Conservation (phyloP, 805 yeast genomes). For the Candida montana region DNA sequence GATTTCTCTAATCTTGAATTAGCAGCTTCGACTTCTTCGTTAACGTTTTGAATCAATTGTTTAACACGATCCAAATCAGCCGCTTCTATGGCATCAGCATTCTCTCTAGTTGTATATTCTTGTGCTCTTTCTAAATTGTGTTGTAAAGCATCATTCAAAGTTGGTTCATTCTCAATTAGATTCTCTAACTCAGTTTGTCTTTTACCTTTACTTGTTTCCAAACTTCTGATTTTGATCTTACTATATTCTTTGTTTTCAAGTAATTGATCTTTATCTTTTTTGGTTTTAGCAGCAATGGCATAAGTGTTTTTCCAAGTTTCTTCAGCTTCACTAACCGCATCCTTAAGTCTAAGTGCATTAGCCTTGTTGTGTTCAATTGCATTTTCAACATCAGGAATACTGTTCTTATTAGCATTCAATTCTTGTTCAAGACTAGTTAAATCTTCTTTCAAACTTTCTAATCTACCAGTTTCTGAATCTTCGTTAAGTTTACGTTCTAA, state of each 20-base stretch:
- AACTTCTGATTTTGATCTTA: conserved; percentile 13
- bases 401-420: conserved; percentile 11
- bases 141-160: conserved; percentile 13
- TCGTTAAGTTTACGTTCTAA: conserved; percentile 38
- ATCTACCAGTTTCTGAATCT: conserved; percentile 38
- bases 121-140: conserved; percentile 27
- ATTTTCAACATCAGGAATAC: conserved; percentile 22
- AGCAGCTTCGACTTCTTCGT: conserved; percentile 42
- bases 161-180: conserved; percentile 15
- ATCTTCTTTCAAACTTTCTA: conserved; percentile 25
- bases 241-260: conserved; percentile 13
- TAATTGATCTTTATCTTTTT: conserved; percentile 3
- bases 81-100: conserved; percentile 34
- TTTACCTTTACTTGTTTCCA: conserved; percentile 12
- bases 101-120: conserved; percentile 43
- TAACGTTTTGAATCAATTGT: conserved; percentile 41
- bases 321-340: conserved; percentile 17
- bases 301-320: conserved; percentile 22
- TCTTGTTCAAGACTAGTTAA: not conserved
- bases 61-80: conserved; percentile 45
- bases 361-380: conserved; percentile 20
- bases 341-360: conserved; percentile 17
- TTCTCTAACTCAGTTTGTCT: conserved; percentile 20
- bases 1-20: conserved; percentile 51
- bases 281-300: conserved; percentile 15